Percentiles rank a stretch among this genome's conserved stretches.
phyloP scores from a whole-genome alignment of 495 filamentous ascomycete genomes.

The Penicillium soppii region DNA sequence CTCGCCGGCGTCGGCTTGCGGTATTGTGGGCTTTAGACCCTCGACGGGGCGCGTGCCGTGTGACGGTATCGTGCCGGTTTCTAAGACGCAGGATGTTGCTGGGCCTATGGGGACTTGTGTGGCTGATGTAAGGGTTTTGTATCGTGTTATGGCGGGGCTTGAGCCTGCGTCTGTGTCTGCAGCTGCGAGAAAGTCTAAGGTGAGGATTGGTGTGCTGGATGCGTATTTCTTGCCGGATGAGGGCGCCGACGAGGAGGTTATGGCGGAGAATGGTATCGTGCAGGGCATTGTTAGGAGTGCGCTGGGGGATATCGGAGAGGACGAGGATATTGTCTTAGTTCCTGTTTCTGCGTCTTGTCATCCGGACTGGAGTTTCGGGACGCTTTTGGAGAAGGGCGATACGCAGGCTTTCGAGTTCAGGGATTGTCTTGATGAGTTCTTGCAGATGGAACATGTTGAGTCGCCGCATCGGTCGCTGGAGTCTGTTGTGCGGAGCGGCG shows the following conservation, averaged over 20 bases:
- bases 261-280: slow-evolving; percentile 55
- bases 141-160: slow-evolving; percentile 53
- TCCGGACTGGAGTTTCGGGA: slow-evolving; percentile 47
- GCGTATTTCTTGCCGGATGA: slow-evolving; percentile 42
- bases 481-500: slow-evolving; percentile 55
- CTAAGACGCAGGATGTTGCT: slow-evolving; percentile 59
- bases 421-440: slow-evolving; percentile 49
- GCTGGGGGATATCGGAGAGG: slow-evolving; percentile 22
- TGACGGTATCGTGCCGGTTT: slow-evolving; percentile 58
- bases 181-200: slow-evolving; percentile 34
- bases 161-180: background rate
- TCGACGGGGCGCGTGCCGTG: slow-evolving; percentile 55
- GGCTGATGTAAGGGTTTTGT: slow-evolving; percentile 51
- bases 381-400: slow-evolving; percentile 46
- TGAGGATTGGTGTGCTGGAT: slow-evolving; percentile 42
- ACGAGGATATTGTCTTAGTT: slow-evolving; percentile 14
- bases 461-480: slow-evolving; percentile 37
- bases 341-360: slow-evolving; percentile 41
- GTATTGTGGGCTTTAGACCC: slow-evolving; percentile 59
- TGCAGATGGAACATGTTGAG: slow-evolving; percentile 23
- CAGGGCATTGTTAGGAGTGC: slow-evolving; percentile 44
- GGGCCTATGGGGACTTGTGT: slow-evolving; percentile 59
- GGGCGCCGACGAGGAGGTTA: slow-evolving; percentile 48
- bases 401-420: slow-evolving; percentile 60
- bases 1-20: slow-evolving; percentile 62